Base-by-base conservation (phyloP, 2,329 filamentous ascomycete species). In the Hymenoscyphus salicellus region DNA sequence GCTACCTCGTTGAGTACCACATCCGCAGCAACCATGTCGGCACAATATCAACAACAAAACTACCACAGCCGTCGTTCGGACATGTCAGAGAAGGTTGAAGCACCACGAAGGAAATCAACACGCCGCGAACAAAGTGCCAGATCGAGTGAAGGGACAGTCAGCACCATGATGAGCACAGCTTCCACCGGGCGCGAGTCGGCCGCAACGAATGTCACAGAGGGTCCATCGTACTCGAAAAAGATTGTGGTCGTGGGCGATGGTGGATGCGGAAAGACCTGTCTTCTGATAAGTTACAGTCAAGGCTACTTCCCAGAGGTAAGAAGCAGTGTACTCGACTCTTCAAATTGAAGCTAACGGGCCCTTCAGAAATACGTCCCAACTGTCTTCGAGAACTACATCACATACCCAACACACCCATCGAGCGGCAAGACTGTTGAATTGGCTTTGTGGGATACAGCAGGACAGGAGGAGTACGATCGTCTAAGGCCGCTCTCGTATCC, bases 341-440 rank as follows among this genome's bases (percentile, higher is more conserved):
- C 41, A 17, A 11, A 55, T 58, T n/a, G 28, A 56, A 49, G 33
- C 41, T 32, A 33, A 55, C 14, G 1, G 32, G 56, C 30, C 61
- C 46, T 46, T 20, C 74, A 99, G 95, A 98, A 97, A 98, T 99
- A 99, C 75, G 95, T 99, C 49, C 95, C 95, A 3, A 99, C 95
- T 1, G 95, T 99, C 61, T 99, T 99, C 78, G 95, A 99, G 77
- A 99, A 99, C 83, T 99, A 99, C 86, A 98, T 99, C 80, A 97
- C 95, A 62, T 94, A 97, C 78, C 96, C 94, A 64, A 90, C 89
- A 66, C 95, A 99, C 80, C 87, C 88, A 69, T 86, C 88, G 55
- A 91, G 90, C 14, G 93, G 94, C 75, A 98, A 97, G 84, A 93
- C 90, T 64, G 93, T 99, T 71, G 95, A 99, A 81, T 86, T 99